A percentile compares a stretch with the other conserved stretches of the same genome.
These are phyloP conservation scores for Colletotrichum cordylinicola DNA, from an alignment of 2,329 filamentous ascomycete species.

Conservation along the genomic window DNA sequence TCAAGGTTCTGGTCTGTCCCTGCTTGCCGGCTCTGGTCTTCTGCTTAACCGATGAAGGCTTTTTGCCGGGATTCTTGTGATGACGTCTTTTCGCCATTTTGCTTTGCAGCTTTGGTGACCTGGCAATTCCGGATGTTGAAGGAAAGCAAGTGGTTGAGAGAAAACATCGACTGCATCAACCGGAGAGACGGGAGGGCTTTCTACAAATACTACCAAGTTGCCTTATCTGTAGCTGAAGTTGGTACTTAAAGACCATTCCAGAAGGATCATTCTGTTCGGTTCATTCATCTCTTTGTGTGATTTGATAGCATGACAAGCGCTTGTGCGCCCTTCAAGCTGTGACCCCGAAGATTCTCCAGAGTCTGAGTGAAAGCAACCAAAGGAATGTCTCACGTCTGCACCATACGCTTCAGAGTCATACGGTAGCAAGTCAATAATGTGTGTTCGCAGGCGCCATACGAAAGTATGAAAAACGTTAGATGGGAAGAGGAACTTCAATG, in stretches of 20 bases:
- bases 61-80: neutral
- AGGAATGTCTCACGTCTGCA: neutral
- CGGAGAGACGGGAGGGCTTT: neutral
- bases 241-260: rapidly evolving
- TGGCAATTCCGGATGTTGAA: rapidly evolving
- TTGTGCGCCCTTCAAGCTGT: no score
- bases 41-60: neutral
- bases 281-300: neutral
- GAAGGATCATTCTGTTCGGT: neutral
- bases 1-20: neutral
- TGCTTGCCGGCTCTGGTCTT: neutral
- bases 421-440: no score
- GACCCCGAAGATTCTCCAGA: neutral
- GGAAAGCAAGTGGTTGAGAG: neutral
- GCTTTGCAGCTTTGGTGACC: neutral
- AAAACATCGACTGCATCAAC: neutral
- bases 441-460: no score
- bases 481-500: no score
- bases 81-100: neutral
- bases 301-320: neutral
- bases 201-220: neutral
- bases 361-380: neutral
- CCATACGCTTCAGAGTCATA: no score
- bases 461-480: no score
- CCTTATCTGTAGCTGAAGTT: neutral